phyloP scores from a whole-genome alignment of 352 stramenopile species.

The Bremia lactucae region DNA sequence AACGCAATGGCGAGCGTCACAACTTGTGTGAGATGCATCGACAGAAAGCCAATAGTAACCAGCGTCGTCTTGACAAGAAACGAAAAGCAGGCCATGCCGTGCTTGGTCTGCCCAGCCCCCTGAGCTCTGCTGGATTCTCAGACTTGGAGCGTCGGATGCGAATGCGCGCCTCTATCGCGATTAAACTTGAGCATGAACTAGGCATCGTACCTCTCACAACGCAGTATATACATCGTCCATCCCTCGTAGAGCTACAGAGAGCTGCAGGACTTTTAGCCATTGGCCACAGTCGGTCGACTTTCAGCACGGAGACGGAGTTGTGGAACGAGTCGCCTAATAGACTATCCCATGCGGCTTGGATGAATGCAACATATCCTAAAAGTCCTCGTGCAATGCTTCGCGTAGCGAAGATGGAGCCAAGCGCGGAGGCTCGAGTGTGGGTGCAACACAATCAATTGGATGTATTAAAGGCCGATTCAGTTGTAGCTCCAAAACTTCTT shows the following conservation, averaged over 20 bases:
- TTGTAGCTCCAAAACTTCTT: conserved; percentile 8
- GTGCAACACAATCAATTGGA: conserved; percentile 5
- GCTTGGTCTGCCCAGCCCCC: conserved; percentile 19
- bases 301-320: conserved; percentile 11
- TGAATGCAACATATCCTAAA: conserved; percentile 18
- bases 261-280: conserved; percentile 15
- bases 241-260: conserved; percentile 19
- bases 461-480: conserved; percentile 5
- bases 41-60: conserved; percentile 74
- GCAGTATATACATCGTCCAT: conserved; percentile 23
- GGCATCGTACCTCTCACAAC: conserved; percentile 17
- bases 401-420: conserved; percentile 20
- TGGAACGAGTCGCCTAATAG: conserved; percentile 12
- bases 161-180: conserved; percentile 24
- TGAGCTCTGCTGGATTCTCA: conserved; percentile 8
- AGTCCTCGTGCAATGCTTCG: conserved; percentile 34
- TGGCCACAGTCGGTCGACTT: conserved; percentile 2
- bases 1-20: conserved; percentile 75
- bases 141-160: conserved; percentile 25
- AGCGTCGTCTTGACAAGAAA: conserved; percentile 69
- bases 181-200: conserved; percentile 31
- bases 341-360: conserved; percentile 13
- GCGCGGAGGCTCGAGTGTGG: conserved; percentile 8
- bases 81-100: conserved; percentile 39
- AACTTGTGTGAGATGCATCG: conserved; percentile 81